A percentile compares a stretch with the other conserved stretches of the same genome.
Conservation (phyloP, 176 grass and related monocot genomes). For the Lolium multiflorum region DNA sequence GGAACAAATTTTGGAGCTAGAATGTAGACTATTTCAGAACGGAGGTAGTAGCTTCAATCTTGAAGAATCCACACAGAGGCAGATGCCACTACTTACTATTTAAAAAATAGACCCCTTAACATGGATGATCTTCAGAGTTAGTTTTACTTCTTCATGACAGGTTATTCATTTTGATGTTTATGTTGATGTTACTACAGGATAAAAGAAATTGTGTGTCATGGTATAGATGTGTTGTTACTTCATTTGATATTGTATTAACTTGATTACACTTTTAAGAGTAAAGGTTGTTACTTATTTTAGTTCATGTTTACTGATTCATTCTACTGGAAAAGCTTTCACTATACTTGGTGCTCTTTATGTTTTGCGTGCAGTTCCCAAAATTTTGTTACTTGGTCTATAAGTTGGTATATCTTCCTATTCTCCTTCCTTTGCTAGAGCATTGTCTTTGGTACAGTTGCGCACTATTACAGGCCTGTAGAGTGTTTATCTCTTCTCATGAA, state of each 20-base stretch:
- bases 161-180: constrained; percentile 6
- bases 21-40: no score
- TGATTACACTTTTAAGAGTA: constrained; percentile 2
- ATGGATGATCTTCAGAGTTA: constrained; percentile 1
- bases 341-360: neutral
- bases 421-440: constrained; percentile 18
- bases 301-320: neutral
- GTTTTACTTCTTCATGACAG: neutral
- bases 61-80: constrained; percentile 12
- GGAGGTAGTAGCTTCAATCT: neutral
- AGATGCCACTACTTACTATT: neutral
- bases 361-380: constrained; percentile 19
- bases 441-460: neutral
- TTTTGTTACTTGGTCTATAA: constrained; percentile 5
- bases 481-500: constrained; percentile 31
- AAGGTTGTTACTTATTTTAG: constrained; percentile 31
- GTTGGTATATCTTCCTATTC: constrained; percentile 9
- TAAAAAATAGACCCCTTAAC: neutral
- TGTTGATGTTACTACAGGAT: constrained; percentile 15
- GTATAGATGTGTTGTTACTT: neutral
- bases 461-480: constrained; percentile 8
- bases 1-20: no score
- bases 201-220: neutral
- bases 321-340: neutral
- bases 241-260: constrained; percentile 22